Base-by-base conservation (phyloP, 1,139 yeast genomes). In the Yamadazyma mexicana region DNA sequence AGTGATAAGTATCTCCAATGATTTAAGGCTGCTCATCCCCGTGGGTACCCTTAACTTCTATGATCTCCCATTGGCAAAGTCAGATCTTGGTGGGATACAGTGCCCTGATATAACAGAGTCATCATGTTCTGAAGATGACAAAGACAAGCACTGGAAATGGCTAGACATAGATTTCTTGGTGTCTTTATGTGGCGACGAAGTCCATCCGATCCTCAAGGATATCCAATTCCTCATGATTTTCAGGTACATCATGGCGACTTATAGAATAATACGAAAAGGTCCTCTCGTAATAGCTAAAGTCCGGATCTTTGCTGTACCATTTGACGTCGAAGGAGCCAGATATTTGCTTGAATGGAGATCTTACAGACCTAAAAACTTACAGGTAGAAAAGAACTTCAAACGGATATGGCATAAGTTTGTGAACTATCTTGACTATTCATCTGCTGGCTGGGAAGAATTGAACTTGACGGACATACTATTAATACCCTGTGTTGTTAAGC, bases 241-340 rank as follows among this genome's bases (percentile, higher is more conserved):
- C 40, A 62, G 69, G 11, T 69, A 62, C 46, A 46, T 70, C 4
- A 62, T 69, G 54, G 68, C 77, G 3, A 79, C 85, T 0, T 80
- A 65, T 52, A 65, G 54, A 38, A 39, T 62, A 3, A 31, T 56
- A 8, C 38, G 43, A 2, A 31, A 46, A 1, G 31, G 32, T 4
- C 15, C 25, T 10, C 23, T 48, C 3, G 23, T 45, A 1, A 37
- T 64, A 4, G 63, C 62, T 35, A 66, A 54, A 39, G 58, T 79
- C 2, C 61, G 87, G 43, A 48, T 81, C 1, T 81, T 79, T 47
- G 56, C 64, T 2, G 50, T 81, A 1, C 81, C 83, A 0, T 44
- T 50, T 3, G 85, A 81, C 55, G 52, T 68, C 1, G 53, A 55
- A 0, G 75, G 76, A 0, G 54, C 63, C 7, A 47, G 66, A 17